These are phyloP conservation scores for Nannochloropsis oceanica DNA, from an alignment of 108 stramenopile species.

Conservation along the genomic window DNA sequence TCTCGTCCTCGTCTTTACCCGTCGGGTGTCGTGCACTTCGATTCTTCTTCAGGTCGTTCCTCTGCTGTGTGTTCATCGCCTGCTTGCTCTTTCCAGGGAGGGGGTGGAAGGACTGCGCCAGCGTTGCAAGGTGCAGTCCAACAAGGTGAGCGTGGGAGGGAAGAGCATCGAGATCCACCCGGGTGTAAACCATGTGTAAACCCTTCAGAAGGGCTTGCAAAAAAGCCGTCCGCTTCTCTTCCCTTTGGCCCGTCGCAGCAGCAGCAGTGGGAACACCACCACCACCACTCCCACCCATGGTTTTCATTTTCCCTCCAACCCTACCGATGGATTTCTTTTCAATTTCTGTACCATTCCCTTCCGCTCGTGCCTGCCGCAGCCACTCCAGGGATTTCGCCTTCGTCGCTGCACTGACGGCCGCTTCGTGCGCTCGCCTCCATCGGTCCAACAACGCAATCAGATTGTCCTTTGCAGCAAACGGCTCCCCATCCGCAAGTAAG, in stretches of 20 bases:
- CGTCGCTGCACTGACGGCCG: neutral
- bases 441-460: neutral
- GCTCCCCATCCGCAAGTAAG: neutral
- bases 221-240: neutral
- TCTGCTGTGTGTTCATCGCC: neutral
- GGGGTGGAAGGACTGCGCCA: neutral
- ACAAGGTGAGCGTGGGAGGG: neutral
- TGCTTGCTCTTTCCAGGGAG: neutral
- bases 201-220: neutral
- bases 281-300: no score
- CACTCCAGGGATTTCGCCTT: neutral
- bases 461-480: neutral
- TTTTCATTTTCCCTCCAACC: no score
- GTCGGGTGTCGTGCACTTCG: neutral
- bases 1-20: neutral
- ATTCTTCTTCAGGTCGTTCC: neutral
- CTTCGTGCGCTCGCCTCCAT: neutral
- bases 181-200: neutral
- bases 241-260: no score
- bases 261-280: no score
- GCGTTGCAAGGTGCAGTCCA: neutral
- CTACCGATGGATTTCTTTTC: neutral
- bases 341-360: neutral
- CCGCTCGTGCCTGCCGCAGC: neutral
- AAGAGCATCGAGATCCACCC: neutral